These are phyloP conservation scores for Candida palmyrensis DNA, from an alignment of 805 yeast genomes.

Conservation along the genomic window DNA sequence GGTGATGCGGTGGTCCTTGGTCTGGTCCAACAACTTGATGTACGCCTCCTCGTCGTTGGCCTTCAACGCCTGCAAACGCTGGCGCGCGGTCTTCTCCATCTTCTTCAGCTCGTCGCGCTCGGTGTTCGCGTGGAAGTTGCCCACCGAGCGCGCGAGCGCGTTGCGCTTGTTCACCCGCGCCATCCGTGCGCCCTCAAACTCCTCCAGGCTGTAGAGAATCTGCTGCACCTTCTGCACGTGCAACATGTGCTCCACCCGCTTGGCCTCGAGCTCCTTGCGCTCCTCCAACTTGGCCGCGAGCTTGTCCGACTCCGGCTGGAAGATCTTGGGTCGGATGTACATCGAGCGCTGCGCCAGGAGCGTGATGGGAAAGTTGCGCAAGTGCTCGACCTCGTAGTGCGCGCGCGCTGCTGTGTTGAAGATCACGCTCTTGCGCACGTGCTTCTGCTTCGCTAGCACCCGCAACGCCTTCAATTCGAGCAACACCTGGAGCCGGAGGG, in stretches of 20 bases:
- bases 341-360: constrained; percentile 66
- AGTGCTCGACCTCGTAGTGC: constrained; percentile 47
- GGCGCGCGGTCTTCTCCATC: constrained; percentile 77
- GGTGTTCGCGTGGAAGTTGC: constrained; percentile 47
- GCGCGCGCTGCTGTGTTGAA: constrained; percentile 49
- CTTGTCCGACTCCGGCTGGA: constrained; percentile 69
- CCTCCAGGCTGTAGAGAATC: constrained; percentile 23
- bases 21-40: constrained; percentile 75
- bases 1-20: constrained; percentile 83
- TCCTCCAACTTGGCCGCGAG: constrained; percentile 73
- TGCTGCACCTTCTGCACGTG: constrained; percentile 45
- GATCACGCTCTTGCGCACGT: constrained; percentile 57
- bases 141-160: constrained; percentile 30
- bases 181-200: constrained; percentile 15
- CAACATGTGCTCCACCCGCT: constrained; percentile 42
- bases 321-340: constrained; percentile 62
- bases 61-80: constrained; percentile 80
- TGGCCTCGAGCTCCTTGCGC: constrained; percentile 56
- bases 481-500: constrained; percentile 57
- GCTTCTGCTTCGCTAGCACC: constrained; percentile 64
- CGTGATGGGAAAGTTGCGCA: constrained; percentile 51
- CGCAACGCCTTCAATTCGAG: constrained; percentile 68
- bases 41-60: constrained; percentile 88
- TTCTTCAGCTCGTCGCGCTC: constrained; percentile 76
- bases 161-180: constrained; percentile 20